Evolutionary conservation across 257 asterid species (phyloP).

Genomic region (Anisodus tanguticus): DNA sequence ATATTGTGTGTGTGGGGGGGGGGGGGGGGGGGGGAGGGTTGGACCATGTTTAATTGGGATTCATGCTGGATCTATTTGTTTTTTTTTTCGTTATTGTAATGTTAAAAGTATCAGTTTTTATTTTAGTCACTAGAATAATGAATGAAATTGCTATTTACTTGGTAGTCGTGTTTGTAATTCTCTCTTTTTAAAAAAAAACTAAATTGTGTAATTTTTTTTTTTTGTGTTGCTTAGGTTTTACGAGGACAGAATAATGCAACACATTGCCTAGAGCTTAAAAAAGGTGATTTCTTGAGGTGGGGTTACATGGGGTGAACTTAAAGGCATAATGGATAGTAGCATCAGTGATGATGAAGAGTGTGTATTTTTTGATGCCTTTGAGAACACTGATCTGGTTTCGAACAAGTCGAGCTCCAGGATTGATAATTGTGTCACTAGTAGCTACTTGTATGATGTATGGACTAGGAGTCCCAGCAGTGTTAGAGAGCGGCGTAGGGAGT

Average conservation of each 20-base stretch:
- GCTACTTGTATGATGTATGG: constrained; percentile 63
- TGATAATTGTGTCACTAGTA: constrained; percentile 35
- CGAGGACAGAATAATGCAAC: constrained; percentile 48
- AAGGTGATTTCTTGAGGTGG: constrained; percentile 52
- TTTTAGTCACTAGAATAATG: constrained; percentile 38
- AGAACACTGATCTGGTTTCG: constrained; percentile 48
- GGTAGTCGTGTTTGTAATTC: constrained; percentile 51
- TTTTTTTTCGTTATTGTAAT: constrained; percentile 36
- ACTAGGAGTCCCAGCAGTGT: constrained; percentile 66
- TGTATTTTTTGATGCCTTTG: constrained; percentile 72
- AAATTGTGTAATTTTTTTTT: constrained; percentile 29
- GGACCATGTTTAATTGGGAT: constrained; percentile 86
- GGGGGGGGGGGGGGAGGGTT: not conserved
- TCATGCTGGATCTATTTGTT: constrained; percentile 71
- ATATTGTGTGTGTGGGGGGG: not conserved
- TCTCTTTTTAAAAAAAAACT: constrained; percentile 37
- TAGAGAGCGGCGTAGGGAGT: constrained; percentile 66
- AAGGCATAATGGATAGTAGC: constrained; percentile 70
- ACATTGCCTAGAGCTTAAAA: constrained; percentile 53
- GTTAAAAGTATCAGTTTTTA: constrained; percentile 24
- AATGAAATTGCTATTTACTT: constrained; percentile 41
- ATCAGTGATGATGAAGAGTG: constrained; percentile 54
- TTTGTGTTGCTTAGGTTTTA: constrained; percentile 49
- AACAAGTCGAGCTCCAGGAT: constrained; percentile 12
- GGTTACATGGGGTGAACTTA: constrained; percentile 70